A percentile compares a stretch with the other conserved stretches of the same genome.
Conservation (phyloP, 805 yeast species). For the Diddensiella santjacobensis region DNA sequence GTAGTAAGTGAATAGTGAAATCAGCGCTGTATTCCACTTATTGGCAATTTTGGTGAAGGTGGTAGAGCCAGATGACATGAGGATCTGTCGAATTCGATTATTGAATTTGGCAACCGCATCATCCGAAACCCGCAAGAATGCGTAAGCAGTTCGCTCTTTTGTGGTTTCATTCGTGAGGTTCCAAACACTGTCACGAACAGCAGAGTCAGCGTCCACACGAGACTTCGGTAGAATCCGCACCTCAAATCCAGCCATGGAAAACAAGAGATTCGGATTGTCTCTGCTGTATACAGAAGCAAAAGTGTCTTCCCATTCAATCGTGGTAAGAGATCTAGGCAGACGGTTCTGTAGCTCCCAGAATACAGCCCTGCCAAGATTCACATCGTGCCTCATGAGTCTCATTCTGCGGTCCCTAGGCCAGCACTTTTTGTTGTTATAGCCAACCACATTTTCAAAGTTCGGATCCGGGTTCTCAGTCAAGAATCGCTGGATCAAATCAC, state of each 20-base stretch:
- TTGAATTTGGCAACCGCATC: constrained; percentile 77
- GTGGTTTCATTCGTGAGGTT: constrained; percentile 66
- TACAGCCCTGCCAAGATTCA: constrained; percentile 84
- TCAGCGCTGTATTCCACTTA: constrained; percentile 91
- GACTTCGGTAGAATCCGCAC: constrained; percentile 77
- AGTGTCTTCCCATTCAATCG: constrained; percentile 74
- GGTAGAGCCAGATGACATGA: constrained; percentile 94
- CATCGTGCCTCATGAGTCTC: constrained; percentile 88
- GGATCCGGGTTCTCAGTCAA: constrained; percentile 89
- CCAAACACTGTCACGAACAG: constrained; percentile 85
- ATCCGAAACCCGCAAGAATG: constrained; percentile 76
- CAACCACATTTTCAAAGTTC: constrained; percentile 78
- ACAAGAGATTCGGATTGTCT: constrained; percentile 84
- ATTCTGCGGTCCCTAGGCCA: constrained; percentile 95
- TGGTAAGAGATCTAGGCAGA: constrained; percentile 69
- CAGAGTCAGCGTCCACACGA: constrained; percentile 52
- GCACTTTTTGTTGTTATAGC: constrained; percentile 82
- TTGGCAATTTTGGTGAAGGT: constrained; percentile 92
- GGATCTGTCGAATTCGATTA: constrained; percentile 78
- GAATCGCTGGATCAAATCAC: constrained; percentile 69
- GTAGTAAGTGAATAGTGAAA: constrained; percentile 81
- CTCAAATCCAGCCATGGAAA: constrained; percentile 94
- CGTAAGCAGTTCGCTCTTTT: constrained; percentile 85
- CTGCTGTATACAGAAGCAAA: constrained; percentile 84
- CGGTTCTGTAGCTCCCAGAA: constrained; percentile 86